Conservation (phyloP, 2,329 filamentous ascomycete genomes). For the Hypoxylon sp. region DNA sequence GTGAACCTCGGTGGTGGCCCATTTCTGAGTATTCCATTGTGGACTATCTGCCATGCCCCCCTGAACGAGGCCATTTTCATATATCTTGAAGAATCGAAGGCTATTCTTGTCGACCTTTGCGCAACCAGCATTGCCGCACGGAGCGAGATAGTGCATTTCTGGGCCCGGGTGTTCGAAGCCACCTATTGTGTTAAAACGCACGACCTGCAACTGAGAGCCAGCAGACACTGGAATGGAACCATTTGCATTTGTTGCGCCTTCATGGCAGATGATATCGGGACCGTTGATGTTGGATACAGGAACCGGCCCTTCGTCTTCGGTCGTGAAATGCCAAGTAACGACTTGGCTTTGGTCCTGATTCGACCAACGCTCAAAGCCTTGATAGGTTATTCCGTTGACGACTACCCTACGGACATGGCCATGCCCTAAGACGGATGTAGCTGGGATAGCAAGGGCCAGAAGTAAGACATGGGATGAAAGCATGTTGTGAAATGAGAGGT, state of each 20-base stretch:
- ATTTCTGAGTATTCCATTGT: constrained; percentile 60
- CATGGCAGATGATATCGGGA: constrained; percentile 42
- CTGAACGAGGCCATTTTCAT: constrained; percentile 47
- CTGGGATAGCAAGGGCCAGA: constrained; percentile 26
- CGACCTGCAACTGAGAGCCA: constrained; percentile 47
- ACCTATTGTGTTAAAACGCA: constrained; percentile 45
- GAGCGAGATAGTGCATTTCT: constrained; percentile 53
- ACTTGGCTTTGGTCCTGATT: constrained; percentile 43
- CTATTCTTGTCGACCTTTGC: constrained; percentile 49
- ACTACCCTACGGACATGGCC: constrained; percentile 43
- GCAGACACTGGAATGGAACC: constrained; percentile 42
- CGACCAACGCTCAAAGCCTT: constrained; percentile 52
- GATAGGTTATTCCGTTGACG: constrained; percentile 36
- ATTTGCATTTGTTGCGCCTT: constrained; percentile 33
- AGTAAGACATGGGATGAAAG: constrained; percentile 26
- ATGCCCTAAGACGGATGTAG: constrained; percentile 31
- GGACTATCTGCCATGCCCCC: constrained; percentile 52
- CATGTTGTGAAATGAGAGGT: constrained; percentile 28
- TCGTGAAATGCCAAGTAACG: constrained; percentile 46
- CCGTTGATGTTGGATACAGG: constrained; percentile 22
- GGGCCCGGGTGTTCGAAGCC: constrained; percentile 47
- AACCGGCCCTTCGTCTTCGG: constrained; percentile 43
- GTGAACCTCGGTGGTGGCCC: constrained; percentile 58
- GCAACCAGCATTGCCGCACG: constrained; percentile 52
- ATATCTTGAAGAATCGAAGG: constrained; percentile 52